These are phyloP conservation scores for Septoria petroselini DNA, from an alignment of 2,329 filamentous ascomycete genomes.

Conservation along the genomic window DNA sequence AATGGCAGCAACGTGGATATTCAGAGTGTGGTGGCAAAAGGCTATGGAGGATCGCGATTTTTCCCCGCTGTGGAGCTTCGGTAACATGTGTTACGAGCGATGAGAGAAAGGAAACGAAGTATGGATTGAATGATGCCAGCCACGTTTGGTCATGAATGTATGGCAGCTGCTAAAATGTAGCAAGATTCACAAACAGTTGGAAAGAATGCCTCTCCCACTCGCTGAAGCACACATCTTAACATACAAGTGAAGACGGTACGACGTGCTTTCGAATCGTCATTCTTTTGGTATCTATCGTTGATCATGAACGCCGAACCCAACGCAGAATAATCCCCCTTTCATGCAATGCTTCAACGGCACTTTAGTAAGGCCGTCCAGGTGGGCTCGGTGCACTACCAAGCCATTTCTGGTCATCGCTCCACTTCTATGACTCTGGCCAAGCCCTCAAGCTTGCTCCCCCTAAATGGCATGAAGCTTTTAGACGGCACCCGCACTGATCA, in stretches of 20 bases:
- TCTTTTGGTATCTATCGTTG: constrained; percentile 15
- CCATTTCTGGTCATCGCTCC: background rate
- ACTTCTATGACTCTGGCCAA: constrained; percentile 2
- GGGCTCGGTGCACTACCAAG: constrained; percentile 13
- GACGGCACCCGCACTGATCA: constrained; percentile 82
- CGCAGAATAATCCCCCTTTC: constrained; percentile 10
- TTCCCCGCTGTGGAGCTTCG: constrained; percentile 48
- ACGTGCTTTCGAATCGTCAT: background rate
- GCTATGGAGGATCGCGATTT: constrained; percentile 80
- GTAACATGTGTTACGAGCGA: constrained; percentile 8
- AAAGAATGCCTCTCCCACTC: too few relatives aligned
- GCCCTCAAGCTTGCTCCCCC: background rate
- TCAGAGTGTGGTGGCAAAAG: constrained; percentile 76
- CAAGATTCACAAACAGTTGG: too few relatives aligned
- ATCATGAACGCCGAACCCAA: constrained; percentile 10
- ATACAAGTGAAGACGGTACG: too few relatives aligned
- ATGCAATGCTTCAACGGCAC: constrained; percentile 10
- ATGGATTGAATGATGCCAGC: too few relatives aligned
- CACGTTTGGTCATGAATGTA: too few relatives aligned
- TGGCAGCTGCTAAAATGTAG: too few relatives aligned
- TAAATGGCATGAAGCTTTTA: constrained; percentile 16
- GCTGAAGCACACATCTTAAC: too few relatives aligned
- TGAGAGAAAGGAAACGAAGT: background rate
- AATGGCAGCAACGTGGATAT: constrained; percentile 82
- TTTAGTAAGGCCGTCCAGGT: constrained; percentile 4